These are phyloP conservation scores for Exophiala calicioides DNA, from an alignment of 2,329 filamentous ascomycete genomes.

Conservation along the genomic window DNA sequence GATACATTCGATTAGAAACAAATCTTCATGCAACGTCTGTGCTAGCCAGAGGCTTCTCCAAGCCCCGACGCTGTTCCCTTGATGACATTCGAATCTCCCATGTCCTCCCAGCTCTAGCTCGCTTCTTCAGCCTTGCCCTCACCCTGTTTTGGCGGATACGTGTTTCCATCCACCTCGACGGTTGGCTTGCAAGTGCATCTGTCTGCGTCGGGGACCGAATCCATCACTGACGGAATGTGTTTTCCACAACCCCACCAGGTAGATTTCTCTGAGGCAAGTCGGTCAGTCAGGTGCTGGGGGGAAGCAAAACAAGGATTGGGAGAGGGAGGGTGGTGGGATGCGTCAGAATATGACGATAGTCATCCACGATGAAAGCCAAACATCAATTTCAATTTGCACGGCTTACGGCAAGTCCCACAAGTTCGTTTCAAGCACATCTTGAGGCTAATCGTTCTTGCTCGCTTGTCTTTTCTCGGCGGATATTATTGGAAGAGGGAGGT, in stretches of 20 bases:
- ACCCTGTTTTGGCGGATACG: slow-evolving; percentile 57
- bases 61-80: too few species aligned
- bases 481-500: background rate
- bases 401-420: slow-evolving; percentile 54
- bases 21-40: background rate
- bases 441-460: background rate
- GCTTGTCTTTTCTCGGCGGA: background rate
- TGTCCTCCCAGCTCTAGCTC: background rate
- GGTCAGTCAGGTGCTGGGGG: background rate
- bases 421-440: slow-evolving; percentile 55
- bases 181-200: slow-evolving; percentile 59
- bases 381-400: too few species aligned
- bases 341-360: background rate
- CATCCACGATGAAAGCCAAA: background rate
- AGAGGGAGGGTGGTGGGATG: slow-evolving; percentile 4
- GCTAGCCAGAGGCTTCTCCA: too few species aligned
- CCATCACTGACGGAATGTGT: slow-evolving; percentile 56
- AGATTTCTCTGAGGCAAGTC: slow-evolving; percentile 45
- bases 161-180: slow-evolving; percentile 52
- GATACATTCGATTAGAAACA: slow-evolving; percentile 1
- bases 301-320: slow-evolving; percentile 2
- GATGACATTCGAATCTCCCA: too few species aligned
- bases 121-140: slow-evolving; percentile 15
- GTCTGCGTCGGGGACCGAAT: slow-evolving; percentile 50
- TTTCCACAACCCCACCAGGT: slow-evolving; percentile 58